Evolutionary conservation across 805 yeast genomes (phyloP), one percentile per base, ranked within the genome.

Genomic region (Saturnispora gosingensis): DNA sequence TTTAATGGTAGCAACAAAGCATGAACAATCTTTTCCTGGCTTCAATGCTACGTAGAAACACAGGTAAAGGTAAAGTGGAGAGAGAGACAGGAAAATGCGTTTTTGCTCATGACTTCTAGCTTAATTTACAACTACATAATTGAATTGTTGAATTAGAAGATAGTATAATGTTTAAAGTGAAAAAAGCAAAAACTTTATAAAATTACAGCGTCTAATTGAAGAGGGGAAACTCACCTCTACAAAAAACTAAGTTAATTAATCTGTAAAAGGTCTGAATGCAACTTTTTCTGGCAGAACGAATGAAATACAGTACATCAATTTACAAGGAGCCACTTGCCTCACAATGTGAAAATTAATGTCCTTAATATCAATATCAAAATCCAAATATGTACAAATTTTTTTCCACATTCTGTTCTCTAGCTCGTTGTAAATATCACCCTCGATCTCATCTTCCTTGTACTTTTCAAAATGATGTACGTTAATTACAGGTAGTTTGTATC

Each of bases 381-480:
- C 71, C 36, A 84, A 65, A 3, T 80, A 68, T 1, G 72, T 66
- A 28, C 71, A 62, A 20, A 78, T 74, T 49, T 80, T 76, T n/a
- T 61, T 54, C 54, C 83, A 82, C 6, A 90, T 77, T 58, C 95
- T 74, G n/a, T 60, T 66, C 48, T 82, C 80, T 24, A 91, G 69
- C 43, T 80, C 88, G n/a, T 80, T 83, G 58, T 76, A 72, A 0
- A 80, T 61, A 3, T 95, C 91, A 57, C 82, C 88, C 0, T 83
- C 79, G 2, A 56, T 59, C 58, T 82, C 95, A 42, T 75, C 78
- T 1, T 84, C 83, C n/a, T 80, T 79, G 61, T 81, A 86, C 67
- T 95, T 93, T 66, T 87, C 93, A 71, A 93, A 93, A 66, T 97
- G 91, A 65, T 93, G 95, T 4, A 86, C 89, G 60, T 95, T 90